These are phyloP conservation scores for Dittrichia graveolens DNA, from an alignment of 129 eudicot species.

Conservation along the genomic window DNA sequence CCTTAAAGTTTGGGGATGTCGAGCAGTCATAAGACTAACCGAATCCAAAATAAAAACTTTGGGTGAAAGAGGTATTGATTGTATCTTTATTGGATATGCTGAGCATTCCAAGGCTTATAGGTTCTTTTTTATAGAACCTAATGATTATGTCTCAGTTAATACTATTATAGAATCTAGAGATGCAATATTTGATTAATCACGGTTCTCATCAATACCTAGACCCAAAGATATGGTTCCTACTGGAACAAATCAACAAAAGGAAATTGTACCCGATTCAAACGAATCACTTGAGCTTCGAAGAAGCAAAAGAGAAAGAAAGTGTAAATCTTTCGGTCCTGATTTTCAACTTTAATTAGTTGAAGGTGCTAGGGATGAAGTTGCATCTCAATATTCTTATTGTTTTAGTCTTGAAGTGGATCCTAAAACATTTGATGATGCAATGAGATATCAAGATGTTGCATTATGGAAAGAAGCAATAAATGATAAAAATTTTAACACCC, in stretches of 20 bases:
- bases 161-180: not conserved
- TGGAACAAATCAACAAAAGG: no score
- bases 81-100: no score
- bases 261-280: no score
- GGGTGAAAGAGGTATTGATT: conserved; percentile 10
- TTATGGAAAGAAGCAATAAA: not conserved
- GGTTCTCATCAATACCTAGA: not conserved
- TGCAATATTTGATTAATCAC: not conserved
- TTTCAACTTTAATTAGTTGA: not conserved
- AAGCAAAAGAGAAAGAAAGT: no score
- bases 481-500: no score
- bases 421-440: no score
- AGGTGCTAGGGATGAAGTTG: not conserved
- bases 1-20: not conserved
- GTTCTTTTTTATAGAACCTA: not conserved
- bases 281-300: no score
- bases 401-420: not conserved
- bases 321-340: not conserved
- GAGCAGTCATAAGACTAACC: not conserved
- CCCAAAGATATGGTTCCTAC: not conserved
- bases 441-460: not conserved
- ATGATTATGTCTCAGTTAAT: no score
- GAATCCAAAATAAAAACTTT: no score
- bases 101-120: conserved; percentile 12
- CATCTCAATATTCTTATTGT: no score